A percentile compares a stretch with the other conserved stretches of the same genome.
phyloP scores from a whole-genome alignment of 192 early-diverging fungal species.

The Spizellomyces punctatus region DNA sequence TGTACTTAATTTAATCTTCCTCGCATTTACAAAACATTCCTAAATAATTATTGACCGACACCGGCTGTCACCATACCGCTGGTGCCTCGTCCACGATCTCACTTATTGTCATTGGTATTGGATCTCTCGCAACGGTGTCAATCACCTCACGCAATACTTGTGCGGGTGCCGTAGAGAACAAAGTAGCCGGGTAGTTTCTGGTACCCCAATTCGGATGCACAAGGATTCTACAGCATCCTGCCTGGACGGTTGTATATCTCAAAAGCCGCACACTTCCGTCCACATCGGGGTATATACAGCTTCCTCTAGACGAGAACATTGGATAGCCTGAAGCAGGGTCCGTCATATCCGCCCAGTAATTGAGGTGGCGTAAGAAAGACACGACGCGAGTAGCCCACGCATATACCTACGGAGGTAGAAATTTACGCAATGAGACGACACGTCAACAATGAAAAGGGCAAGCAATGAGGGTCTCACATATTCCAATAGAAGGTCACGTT shows the following conservation, averaged over 20 bases:
- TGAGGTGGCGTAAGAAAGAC: conserved; percentile 50
- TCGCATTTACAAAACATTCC: no score
- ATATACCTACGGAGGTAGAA: conserved; percentile 56
- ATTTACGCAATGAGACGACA: no score
- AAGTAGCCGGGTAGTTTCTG: conserved; percentile 83
- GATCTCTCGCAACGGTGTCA: background rate
- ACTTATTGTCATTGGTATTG: background rate
- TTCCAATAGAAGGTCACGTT: conserved; percentile 81
- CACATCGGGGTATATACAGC: conserved; percentile 87
- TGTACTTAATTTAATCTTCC: no score
- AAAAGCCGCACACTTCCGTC: conserved; percentile 75
- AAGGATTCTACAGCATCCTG: conserved; percentile 82
- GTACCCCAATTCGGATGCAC: conserved; percentile 90
- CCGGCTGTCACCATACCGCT: no score
- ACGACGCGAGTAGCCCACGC: conserved; percentile 68
- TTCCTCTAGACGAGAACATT: conserved; percentile 68
- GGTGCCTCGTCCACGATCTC: no score
- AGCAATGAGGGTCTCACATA: conserved; percentile 54
- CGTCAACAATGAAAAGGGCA: conserved; percentile 5
- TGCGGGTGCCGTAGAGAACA: conserved; percentile 78
- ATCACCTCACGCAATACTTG: conserved; percentile 44
- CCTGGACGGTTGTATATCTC: conserved; percentile 75
- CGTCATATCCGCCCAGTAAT: conserved; percentile 88
- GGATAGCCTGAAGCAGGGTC: conserved; percentile 90
- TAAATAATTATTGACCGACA: no score